Evolutionary conservation across 305 asterid genomes (phyloP), one percentile per base, ranked within the genome.

Genomic region (Rubia occidens): DNA sequence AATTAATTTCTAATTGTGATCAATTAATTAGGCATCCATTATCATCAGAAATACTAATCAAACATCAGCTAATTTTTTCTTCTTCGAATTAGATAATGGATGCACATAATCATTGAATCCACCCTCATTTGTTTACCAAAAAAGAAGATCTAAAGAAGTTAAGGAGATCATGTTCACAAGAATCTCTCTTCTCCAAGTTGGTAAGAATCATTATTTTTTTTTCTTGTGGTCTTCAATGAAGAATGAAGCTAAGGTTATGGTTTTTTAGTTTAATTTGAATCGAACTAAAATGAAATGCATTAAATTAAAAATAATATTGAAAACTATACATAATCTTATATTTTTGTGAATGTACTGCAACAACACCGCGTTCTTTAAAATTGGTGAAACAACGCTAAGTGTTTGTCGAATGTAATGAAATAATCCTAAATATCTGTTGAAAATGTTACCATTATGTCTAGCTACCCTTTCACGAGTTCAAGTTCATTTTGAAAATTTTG

Each of bases 121-220:
- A 15, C 18, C 15, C 5, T 47, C 54, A 47, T 3, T 14, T 3
- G 54, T 47, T 53, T 54, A 32, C 29, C 29, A 39, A 0, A 54
- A 1, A n/a, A 54, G 53, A 54, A 37, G 40, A 68, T 68, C 55
- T 21, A 68, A 14, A 68, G 32, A 68, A 11, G 43, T 68, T 39
- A 39, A 55, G 6, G 4, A 18, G 55, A 68, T 56, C 72, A 56
- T 69, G 72, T 69, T 69, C 55, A 18, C 39, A 18, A 71, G 74
- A 71, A 71, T 62, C 69, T 49, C 43, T 51, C 70, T 64, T 24
- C 18, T 72, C 58, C 75, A 40, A 72, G 66, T 64, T 64, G 70
- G 70, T 21, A 53, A 0, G 17, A 3, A 45, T 9, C 3, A 2
- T 45, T 45, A 43, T 8, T 42, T 51, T 51, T 47, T 18, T 21